These are phyloP conservation scores for Gentiana dahurica DNA, from an alignment of 257 asterid species.

Conservation along the genomic window DNA sequence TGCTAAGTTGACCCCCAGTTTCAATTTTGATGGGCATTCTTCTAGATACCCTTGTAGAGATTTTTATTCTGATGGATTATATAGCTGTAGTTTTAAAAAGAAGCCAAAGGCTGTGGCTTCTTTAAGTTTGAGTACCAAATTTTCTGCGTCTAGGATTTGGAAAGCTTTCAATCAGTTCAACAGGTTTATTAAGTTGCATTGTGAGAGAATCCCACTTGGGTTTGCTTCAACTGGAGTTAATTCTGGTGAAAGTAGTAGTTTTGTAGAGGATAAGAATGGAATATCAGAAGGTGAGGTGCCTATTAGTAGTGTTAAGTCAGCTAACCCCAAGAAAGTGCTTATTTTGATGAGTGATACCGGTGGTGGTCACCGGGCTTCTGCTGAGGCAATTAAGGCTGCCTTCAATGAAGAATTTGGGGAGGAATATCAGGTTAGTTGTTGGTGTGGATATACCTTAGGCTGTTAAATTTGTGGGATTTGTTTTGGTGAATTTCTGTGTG, in stretches of 20 bases:
- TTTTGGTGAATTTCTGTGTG: constrained; percentile 11
- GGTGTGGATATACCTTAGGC: constrained; percentile 1
- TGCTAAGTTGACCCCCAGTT: constrained; percentile 3
- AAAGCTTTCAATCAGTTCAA: constrained; percentile 50
- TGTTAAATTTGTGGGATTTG: constrained; percentile 7
- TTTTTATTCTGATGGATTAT: constrained; percentile 40
- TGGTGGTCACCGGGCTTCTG: constrained; percentile 99
- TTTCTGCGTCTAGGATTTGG: constrained; percentile 47
- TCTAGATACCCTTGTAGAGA: constrained; percentile 21
- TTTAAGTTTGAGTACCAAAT: constrained; percentile 49
- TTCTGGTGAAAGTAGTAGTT: constrained; percentile 46
- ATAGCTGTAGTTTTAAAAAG: constrained; percentile 11
- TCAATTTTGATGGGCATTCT: not conserved
- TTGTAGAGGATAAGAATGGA: constrained; percentile 38
- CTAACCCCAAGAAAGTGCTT: constrained; percentile 58
- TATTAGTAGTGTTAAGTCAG: constrained; percentile 25
- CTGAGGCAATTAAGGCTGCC: constrained; percentile 97
- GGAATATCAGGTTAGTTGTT: constrained; percentile 60
- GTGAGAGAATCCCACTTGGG: constrained; percentile 75
- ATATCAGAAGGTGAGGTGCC: constrained; percentile 36
- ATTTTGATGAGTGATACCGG: constrained; percentile 99
- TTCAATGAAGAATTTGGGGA: constrained; percentile 79
- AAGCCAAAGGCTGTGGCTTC: constrained; percentile 47
- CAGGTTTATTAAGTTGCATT: constrained; percentile 60
- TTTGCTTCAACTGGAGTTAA: constrained; percentile 54